phyloP scores from a whole-genome alignment of 2,329 filamentous ascomycete genomes.

The Monosporascus sp. region DNA sequence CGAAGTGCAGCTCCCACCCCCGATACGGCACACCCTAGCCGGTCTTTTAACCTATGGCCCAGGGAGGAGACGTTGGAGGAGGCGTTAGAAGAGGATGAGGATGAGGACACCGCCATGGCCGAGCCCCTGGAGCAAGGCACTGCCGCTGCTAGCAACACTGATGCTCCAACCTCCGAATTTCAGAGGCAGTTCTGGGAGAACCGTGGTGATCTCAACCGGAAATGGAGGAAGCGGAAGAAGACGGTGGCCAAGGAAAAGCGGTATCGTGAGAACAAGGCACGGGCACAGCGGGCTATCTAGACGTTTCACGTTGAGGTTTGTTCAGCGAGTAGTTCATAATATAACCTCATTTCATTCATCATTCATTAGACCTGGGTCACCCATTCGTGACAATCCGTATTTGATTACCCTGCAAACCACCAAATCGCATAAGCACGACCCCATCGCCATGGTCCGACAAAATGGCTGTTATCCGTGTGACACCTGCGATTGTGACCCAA shows the following conservation, averaged over 20 bases:
- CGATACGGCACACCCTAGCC: constrained; percentile 76
- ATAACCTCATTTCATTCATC: too few relatives aligned
- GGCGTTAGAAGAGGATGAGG: constrained; percentile 31
- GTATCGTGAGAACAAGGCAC: constrained; percentile 59
- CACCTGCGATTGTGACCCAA: too few relatives aligned
- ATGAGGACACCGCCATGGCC: constrained; percentile 14
- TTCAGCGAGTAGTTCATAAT: too few relatives aligned
- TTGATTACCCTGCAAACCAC: too few relatives aligned
- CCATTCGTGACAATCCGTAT: too few relatives aligned
- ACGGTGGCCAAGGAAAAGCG: constrained; percentile 61
- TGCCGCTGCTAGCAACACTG: background rate
- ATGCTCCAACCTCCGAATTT: constrained; percentile 43
- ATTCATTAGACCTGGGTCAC: too few relatives aligned
- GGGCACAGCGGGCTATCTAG: constrained; percentile 39
- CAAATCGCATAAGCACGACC: too few relatives aligned
- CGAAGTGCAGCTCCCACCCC: constrained; percentile 91
- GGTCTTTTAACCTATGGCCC: constrained; percentile 56
- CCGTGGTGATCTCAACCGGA: constrained; percentile 57
- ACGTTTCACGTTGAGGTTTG: too few relatives aligned
- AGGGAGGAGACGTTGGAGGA: constrained; percentile 18
- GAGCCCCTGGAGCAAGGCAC: constrained; percentile 4
- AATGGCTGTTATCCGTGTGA: too few relatives aligned
- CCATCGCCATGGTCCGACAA: too few relatives aligned
- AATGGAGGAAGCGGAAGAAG: constrained; percentile 63
- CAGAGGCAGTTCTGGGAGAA: constrained; percentile 67